These are phyloP conservation scores for Eucalyptus sideroxylon DNA, from an alignment of 345 rosid genomes.

Conservation along the genomic window DNA sequence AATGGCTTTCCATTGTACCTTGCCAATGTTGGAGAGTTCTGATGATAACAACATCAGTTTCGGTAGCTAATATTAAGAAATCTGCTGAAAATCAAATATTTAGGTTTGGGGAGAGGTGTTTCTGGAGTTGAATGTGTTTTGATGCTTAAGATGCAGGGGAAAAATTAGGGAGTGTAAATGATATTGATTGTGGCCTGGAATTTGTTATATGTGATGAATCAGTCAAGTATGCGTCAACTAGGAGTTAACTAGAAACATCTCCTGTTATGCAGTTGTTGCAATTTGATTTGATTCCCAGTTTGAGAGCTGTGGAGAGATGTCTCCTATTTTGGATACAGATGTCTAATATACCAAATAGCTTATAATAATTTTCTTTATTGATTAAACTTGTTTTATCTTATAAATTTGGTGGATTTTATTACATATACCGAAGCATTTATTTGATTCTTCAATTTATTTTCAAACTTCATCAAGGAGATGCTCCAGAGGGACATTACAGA, in stretches of 20 bases:
- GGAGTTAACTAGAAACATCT: neutral
- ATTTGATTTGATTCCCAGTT: neutral
- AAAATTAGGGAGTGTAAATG: neutral
- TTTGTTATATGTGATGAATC: neutral
- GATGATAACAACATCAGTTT: neutral
- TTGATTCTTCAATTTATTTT: neutral
- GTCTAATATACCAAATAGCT: neutral
- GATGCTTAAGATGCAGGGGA: neutral
- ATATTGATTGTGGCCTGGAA: neutral
- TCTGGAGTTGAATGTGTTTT: neutral
- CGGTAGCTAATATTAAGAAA: neutral
- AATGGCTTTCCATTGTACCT: neutral
- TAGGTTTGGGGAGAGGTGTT: neutral
- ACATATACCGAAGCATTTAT: neutral
- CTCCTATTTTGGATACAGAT: neutral
- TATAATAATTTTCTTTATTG: neutral
- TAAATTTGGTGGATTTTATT: neutral
- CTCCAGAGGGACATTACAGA: slow-evolving; percentile 56
- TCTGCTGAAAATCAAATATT: neutral
- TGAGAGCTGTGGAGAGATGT: neutral
- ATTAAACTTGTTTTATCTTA: neutral
- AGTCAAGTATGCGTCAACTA: neutral
- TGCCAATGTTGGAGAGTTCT: neutral
- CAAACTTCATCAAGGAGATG: slow-evolving; percentile 19
- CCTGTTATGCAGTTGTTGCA: neutral